These are phyloP conservation scores for Scheffersomyces amazonensis DNA, from an alignment of 805 yeast species.

Conservation along the genomic window DNA sequence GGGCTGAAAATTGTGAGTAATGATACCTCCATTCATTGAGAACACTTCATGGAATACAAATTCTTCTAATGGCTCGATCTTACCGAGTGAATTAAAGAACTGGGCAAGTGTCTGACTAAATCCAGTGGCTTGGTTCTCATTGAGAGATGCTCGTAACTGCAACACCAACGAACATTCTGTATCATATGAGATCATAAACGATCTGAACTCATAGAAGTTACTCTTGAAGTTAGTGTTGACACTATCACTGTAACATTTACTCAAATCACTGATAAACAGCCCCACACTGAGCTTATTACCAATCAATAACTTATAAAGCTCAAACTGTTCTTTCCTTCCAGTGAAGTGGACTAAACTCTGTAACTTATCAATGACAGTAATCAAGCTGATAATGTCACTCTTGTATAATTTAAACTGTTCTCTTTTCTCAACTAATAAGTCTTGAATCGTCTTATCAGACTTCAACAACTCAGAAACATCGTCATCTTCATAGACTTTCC, in stretches of 20 bases:
- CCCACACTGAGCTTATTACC: constrained; percentile 24
- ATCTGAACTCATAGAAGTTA: neutral
- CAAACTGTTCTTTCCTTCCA: constrained; percentile 20
- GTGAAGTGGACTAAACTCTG: constrained; percentile 5
- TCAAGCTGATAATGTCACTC: constrained; percentile 19
- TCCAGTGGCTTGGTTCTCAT: neutral
- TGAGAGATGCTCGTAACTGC: neutral
- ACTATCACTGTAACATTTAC: too few relatives aligned
- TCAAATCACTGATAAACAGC: too few relatives aligned
- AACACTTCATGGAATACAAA: constrained; percentile 31
- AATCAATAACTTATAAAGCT: constrained; percentile 29
- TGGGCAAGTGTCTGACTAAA: neutral
- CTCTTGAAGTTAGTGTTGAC: neutral
- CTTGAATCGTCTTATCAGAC: constrained; percentile 3
- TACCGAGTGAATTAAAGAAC: neutral
- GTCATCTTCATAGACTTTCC: constrained; percentile 8
- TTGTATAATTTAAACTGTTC: neutral
- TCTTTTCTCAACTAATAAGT: constrained; percentile 4
- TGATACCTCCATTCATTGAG: constrained; percentile 24
- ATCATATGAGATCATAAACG: neutral
- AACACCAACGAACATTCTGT: neutral
- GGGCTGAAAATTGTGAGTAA: neutral
- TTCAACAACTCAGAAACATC: constrained; percentile 2
- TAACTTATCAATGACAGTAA: constrained; percentile 19
- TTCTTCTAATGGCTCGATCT: constrained; percentile 15